phyloP scores from a whole-genome alignment of 1,284 basidiomycete genomes.

The Leccinum angustisporum region DNA sequence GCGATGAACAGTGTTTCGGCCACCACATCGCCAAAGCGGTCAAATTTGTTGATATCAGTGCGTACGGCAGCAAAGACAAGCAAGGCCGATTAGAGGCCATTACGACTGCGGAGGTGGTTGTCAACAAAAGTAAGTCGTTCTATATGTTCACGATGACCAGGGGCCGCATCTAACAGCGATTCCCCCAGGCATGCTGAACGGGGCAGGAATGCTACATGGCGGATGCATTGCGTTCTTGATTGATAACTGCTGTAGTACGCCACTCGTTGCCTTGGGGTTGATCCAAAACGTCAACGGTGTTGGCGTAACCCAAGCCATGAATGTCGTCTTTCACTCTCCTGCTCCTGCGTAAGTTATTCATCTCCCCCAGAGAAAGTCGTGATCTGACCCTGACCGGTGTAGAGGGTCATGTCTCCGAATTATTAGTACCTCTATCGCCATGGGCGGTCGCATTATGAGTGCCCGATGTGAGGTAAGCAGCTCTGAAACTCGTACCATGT shows the following conservation, averaged over 20 bases:
- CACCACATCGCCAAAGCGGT: conserved; percentile 57
- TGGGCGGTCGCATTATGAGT: conserved; percentile 68
- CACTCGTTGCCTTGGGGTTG: conserved; percentile 62
- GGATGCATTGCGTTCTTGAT: conserved; percentile 70
- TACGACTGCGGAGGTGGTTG: conserved; percentile 57
- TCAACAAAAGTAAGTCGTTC: conserved; percentile 50
- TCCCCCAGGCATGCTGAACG: conserved; percentile 63
- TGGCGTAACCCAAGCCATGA: conserved; percentile 69
- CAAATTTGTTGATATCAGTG: conserved; percentile 57
- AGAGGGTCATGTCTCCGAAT: conserved; percentile 61
- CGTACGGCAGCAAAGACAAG: conserved; percentile 44
- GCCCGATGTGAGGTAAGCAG: conserved; percentile 58
- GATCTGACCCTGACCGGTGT: background rate
- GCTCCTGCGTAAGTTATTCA: conserved; percentile 50
- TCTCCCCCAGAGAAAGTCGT: conserved; percentile 2
- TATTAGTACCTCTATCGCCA: conserved; percentile 58
- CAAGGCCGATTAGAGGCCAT: conserved; percentile 54
- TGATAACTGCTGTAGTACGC: conserved; percentile 68
- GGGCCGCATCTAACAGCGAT: conserved; percentile 10
- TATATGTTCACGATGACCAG: background rate
- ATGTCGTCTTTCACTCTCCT: conserved; percentile 65
- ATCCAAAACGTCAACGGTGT: conserved; percentile 63
- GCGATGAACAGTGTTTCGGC: conserved; percentile 57
- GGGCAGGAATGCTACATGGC: conserved; percentile 70
- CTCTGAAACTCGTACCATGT: conserved; percentile 25